Base-by-base conservation (phyloP, 768 basidiomycete genomes). In the Tephrocybe rancida region DNA sequence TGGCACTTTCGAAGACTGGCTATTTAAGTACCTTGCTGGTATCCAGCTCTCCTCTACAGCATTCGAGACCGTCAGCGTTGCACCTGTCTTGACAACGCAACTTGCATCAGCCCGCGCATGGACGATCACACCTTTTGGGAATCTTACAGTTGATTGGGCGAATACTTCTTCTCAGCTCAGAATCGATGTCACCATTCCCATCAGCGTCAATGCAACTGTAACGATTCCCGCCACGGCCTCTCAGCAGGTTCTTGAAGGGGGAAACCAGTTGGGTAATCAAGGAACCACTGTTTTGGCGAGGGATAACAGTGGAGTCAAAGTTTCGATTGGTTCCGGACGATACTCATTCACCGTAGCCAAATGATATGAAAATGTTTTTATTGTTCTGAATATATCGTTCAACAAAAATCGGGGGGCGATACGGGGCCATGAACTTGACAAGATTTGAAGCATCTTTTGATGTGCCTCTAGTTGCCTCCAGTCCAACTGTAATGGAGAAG, bases 1-100 rank as follows among this genome's bases (percentile, higher is more conserved):
- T 19, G 66, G 68, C 38, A 69, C 68, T 2, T 69, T 63, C 58
- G 65, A 69, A 54, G 68, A 69, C 48, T 69, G 66, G 68, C 48
- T 69, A 11, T 69, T 57, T 57, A 67, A 66, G 42, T 48, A 65
- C 53, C 59, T 69, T 0, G 65, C 61, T 10, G 66, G 68, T 0
- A 66, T 69, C 32, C 61, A 67, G 37, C 32, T 57, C 19, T 61
- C 64, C 3, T 57, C 64, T 41, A 24, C 54, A 8, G 68, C 65
- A 5, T 69, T 67, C 56, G 58, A 65, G 41, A 65, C 55, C 1
- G 64, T 66, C 26, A 42, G 42, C 6, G 61, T 69, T 35, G 57
- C 63, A 8, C 68, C 68, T 0, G 41, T 60, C 7, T 50, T 63
- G 25, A 64, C 60, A 0, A 39, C 46, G 0, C 53, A 46, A 2